Conservation (phyloP, 169 alveolate genomes). For the Plasmodium knowlesi region DNA sequence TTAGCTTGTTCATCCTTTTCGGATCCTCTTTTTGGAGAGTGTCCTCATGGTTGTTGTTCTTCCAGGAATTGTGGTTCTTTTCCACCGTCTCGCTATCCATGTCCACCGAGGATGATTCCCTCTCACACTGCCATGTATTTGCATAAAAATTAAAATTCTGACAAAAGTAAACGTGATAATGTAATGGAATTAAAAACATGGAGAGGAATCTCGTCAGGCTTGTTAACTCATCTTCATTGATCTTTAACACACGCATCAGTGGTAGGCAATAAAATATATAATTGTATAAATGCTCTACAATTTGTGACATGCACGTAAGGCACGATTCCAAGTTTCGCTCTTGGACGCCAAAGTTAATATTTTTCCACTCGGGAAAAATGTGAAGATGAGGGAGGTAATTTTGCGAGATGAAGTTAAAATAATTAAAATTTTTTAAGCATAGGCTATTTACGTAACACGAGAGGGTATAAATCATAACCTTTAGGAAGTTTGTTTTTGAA, state of each 20-base stretch:
- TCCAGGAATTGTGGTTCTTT: background rate
- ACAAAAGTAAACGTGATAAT: background rate
- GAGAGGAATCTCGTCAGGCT: background rate
- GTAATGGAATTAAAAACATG: background rate
- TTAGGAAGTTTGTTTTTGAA: background rate
- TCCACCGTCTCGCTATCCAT: background rate
- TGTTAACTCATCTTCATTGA: background rate
- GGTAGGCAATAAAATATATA: background rate
- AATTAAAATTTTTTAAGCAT: background rate
- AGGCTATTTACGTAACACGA: background rate
- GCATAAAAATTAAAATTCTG: background rate
- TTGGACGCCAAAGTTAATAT: background rate
- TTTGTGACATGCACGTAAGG: background rate
- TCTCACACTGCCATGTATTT: background rate
- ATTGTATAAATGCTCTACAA: background rate
- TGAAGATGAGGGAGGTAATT: background rate
- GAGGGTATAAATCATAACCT: background rate
- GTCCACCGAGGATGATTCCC: background rate
- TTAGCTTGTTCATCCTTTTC: background rate
- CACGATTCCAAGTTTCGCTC: background rate
- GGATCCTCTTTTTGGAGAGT: background rate
- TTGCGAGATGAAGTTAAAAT: background rate
- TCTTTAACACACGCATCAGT: background rate
- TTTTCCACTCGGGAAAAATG: background rate
- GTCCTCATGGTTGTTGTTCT: background rate